These are phyloP conservation scores for Tricholoma flavovirens DNA, from an alignment of 768 basidiomycete species.

Conservation along the genomic window DNA sequence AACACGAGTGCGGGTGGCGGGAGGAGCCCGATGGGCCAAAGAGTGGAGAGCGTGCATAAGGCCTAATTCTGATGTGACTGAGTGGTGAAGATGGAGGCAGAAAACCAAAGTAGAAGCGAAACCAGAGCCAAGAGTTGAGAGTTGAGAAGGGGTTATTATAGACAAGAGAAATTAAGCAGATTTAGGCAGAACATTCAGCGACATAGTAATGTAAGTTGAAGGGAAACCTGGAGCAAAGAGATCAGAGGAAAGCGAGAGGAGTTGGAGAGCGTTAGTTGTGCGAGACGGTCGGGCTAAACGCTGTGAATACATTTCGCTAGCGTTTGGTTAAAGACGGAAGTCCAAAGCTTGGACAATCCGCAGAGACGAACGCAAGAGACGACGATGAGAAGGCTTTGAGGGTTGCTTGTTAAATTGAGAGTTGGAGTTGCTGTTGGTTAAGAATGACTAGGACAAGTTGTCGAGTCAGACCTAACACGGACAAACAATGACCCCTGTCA, in stretches of 20 bases:
- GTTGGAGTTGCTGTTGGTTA: too few relatives aligned
- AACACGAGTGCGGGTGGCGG: constrained; percentile 58
- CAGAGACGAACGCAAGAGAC: not conserved
- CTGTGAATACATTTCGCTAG: constrained; percentile 35
- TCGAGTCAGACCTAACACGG: too few relatives aligned
- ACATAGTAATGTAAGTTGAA: constrained; percentile 16
- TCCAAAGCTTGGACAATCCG: constrained; percentile 43
- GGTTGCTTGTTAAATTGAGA: not conserved
- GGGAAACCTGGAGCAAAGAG: constrained; percentile 6
- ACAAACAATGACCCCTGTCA: too few relatives aligned
- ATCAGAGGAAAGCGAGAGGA: constrained; percentile 10
- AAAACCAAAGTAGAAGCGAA: constrained; percentile 21
- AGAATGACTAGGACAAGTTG: too few relatives aligned
- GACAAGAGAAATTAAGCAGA: constrained; percentile 29
- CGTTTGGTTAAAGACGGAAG: constrained; percentile 22
- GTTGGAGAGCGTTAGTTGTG: constrained; percentile 14
- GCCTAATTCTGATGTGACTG: constrained; percentile 15
- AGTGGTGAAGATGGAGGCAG: constrained; percentile 18
- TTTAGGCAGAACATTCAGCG: constrained; percentile 28
- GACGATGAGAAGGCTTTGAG: not conserved
- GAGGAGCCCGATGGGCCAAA: constrained; percentile 67
- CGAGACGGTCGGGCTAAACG: constrained; percentile 14
- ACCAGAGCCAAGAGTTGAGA: too few relatives aligned
- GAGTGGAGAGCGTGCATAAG: constrained; percentile 42
- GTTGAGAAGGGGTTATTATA: constrained; percentile 22